Percentiles rank a stretch among this genome's conserved stretches.
phyloP scores from a whole-genome alignment of 495 filamentous ascomycete genomes.

The Penicillium mononematosum region DNA sequence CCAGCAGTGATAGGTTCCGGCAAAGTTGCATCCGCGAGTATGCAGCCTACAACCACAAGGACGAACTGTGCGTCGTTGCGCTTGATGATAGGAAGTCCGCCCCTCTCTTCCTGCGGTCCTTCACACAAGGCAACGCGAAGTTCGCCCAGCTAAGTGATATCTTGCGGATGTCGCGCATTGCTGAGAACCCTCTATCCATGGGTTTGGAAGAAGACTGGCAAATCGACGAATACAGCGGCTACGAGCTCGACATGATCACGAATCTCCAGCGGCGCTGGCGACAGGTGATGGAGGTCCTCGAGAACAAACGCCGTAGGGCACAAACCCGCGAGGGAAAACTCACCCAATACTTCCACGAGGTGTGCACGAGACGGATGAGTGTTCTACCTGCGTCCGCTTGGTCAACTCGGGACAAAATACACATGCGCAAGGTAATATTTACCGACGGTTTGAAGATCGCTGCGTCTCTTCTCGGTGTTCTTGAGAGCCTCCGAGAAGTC shows the following conservation, averaged over 20 bases:
- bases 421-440: slow-evolving; percentile 15
- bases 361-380: neutral
- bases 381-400: neutral
- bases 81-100: slow-evolving; percentile 9
- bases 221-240: slow-evolving; percentile 8
- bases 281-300: slow-evolving; percentile 1
- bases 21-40: slow-evolving; percentile 7
- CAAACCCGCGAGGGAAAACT: slow-evolving; percentile 6
- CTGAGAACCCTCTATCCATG: neutral
- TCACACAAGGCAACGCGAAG: slow-evolving; percentile 1
- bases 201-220: neutral
- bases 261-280: slow-evolving; percentile 17
- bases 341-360: neutral
- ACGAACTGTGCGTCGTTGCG: slow-evolving; percentile 15
- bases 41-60: slow-evolving; percentile 13
- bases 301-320: neutral
- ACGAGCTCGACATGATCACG: slow-evolving; percentile 10
- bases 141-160: slow-evolving; percentile 4
- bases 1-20: slow-evolving; percentile 1
- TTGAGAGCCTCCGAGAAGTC: neutral
- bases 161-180: neutral
- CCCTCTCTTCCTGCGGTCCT: neutral
- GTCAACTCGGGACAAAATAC: slow-evolving; percentile 4
- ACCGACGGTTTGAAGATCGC: slow-evolving; percentile 9
- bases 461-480: neutral